Conservation (phyloP, 495 filamentous ascomycete genomes). For the Neurospora sp. region DNA sequence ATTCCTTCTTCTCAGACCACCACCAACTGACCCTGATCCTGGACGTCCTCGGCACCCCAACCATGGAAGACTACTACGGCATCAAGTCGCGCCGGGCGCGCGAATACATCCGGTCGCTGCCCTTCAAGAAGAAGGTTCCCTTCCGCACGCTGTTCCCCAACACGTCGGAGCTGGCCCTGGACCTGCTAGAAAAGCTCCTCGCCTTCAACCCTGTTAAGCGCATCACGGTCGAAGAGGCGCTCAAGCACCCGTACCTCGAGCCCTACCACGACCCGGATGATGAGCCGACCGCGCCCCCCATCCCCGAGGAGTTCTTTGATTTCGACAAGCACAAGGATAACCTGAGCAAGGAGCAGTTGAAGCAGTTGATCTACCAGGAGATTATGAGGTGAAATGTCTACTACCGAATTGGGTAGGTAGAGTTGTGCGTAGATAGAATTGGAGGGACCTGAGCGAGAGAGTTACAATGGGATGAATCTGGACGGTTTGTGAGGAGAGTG, state of each 20-base stretch:
- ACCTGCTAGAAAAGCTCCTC: conserved; percentile 88
- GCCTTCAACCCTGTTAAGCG: conserved; percentile 99
- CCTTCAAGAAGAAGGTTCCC: conserved; percentile 99
- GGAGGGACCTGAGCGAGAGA: not conserved
- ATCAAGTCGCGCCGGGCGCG: conserved; percentile 97
- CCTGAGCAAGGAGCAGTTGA: conserved; percentile 95
- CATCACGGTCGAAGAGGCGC: conserved; percentile 92
- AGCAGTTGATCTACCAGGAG: conserved; percentile 93
- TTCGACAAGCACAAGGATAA: conserved; percentile 99
- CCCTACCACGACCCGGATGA: conserved; percentile 99
- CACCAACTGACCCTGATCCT: conserved; percentile 97
- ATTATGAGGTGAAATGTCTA: conserved; percentile 72
- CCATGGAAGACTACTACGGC: conserved; percentile 99
- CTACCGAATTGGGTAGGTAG: not conserved
- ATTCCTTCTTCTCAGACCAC: conserved; percentile 55
- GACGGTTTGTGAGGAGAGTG: not conserved
- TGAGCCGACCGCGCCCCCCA: conserved; percentile 91
- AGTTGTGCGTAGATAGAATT: too few relatives aligned
- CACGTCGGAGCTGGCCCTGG: conserved; percentile 85
- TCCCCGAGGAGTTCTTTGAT: conserved; percentile 98
- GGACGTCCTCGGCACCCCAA: conserved; percentile 95
- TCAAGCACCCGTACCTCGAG: conserved; percentile 96
- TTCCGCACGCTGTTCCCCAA: conserved; percentile 97
- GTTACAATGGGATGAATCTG: not conserved
- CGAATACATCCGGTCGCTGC: conserved; percentile 97